Conservation (phyloP, 352 stramenopile genomes). For the Thalassiosira oceanica region DNA sequence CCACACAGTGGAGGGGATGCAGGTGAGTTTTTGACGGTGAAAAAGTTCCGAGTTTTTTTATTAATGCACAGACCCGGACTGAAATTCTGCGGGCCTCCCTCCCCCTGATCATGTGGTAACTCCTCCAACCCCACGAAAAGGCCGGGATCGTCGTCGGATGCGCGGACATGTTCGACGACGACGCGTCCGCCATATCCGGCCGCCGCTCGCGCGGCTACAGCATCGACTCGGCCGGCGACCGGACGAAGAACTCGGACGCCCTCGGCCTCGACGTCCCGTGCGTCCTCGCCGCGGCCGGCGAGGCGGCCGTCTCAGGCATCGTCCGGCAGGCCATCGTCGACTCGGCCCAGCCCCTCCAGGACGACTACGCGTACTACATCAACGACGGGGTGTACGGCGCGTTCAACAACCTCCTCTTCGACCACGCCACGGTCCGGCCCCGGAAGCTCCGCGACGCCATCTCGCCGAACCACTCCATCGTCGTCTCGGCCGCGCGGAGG, state of each 20-base stretch:
- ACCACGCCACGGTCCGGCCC: conserved; percentile 85
- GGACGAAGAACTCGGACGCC: conserved; percentile 6
- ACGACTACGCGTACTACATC: conserved; percentile 89
- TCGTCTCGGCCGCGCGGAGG: conserved; percentile 29
- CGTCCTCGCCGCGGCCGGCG: conserved; percentile 51
- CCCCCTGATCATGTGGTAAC: too few species aligned
- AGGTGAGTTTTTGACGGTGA: too few species aligned
- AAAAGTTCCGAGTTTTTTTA: too few species aligned
- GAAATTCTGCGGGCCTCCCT: too few species aligned
- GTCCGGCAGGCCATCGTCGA: conserved; percentile 57
- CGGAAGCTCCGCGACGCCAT: conserved; percentile 42
- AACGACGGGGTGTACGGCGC: conserved; percentile 95
- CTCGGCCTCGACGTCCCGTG: conserved; percentile 21
- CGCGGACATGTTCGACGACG: conserved; percentile 37
- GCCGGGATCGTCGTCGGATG: conserved; percentile 41
- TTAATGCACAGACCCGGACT: too few species aligned
- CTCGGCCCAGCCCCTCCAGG: conserved; percentile 42
- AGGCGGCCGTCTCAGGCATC: conserved; percentile 56
- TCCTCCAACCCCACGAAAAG: too few species aligned
- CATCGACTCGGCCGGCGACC: conserved; percentile 2
- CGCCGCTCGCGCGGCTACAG: conserved; percentile 14
- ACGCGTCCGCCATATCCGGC: conserved; percentile 19
- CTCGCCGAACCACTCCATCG: conserved; percentile 24
- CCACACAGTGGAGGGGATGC: conserved; percentile 68
- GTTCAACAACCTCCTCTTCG: conserved; percentile 96